These are phyloP conservation scores for Trichophyton benhamiae DNA, from an alignment of 2,329 filamentous ascomycete species.

Conservation along the genomic window DNA sequence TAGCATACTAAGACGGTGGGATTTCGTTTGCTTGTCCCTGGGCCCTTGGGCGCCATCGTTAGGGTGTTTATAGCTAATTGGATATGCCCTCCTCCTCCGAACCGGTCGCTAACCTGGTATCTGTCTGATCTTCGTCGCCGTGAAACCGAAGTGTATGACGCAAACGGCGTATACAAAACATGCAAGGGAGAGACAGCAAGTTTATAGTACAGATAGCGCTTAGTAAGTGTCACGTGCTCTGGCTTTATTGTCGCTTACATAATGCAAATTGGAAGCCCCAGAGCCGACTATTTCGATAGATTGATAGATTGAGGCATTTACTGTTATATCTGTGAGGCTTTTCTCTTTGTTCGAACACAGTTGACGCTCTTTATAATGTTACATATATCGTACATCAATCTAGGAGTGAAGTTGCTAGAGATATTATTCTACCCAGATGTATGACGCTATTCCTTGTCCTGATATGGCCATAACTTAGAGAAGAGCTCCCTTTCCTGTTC, in stretches of 20 bases:
- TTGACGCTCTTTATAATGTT: too few relatives aligned
- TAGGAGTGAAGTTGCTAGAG: too few relatives aligned
- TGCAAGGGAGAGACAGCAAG: neutral
- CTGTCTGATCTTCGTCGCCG: neutral
- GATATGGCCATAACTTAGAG: constrained; percentile 19
- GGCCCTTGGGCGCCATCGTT: constrained; percentile 10
- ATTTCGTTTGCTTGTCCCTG: constrained; percentile 25
- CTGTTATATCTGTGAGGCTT: too few relatives aligned
- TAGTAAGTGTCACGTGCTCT: neutral
- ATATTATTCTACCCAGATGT: too few relatives aligned
- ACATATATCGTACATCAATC: too few relatives aligned
- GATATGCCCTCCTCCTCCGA: neutral
- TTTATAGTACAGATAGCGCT: neutral
- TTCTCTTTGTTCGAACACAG: too few relatives aligned
- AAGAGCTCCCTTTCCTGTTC: constrained; percentile 15
- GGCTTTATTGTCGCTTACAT: neutral
- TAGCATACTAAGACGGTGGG: constrained; percentile 33
- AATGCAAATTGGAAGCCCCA: too few relatives aligned
- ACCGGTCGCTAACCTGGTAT: neutral
- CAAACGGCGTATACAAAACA: constrained; percentile 1
- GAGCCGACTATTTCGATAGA: too few relatives aligned
- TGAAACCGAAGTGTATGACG: neutral
- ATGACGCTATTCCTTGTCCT: neutral
- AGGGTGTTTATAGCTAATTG: neutral
- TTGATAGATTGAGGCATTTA: too few relatives aligned